Evolutionary conservation across 306 rosid species (phyloP).

Genomic region (Cucurbita pepo): DNA sequence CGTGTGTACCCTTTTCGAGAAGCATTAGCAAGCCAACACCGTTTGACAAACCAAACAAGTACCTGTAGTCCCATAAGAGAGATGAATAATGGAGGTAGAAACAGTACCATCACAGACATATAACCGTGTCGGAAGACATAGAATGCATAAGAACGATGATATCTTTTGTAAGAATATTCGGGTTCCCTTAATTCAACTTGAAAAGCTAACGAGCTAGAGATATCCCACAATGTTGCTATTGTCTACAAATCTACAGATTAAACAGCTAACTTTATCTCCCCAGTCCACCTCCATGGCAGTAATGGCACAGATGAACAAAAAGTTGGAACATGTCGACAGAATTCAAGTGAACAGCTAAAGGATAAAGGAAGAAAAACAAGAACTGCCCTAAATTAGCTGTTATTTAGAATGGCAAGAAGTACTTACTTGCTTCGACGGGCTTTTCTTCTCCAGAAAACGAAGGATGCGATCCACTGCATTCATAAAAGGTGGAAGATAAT

Average conservation of each 20-base stretch:
- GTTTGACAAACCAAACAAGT: conserved; percentile 43
- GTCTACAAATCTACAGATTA: background rate
- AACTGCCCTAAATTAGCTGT: background rate
- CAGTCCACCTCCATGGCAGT: background rate
- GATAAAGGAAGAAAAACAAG: background rate
- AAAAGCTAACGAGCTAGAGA: background rate
- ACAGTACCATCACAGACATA: background rate
- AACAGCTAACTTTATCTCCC: background rate
- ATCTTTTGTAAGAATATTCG: background rate
- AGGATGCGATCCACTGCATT: conserved; percentile 53
- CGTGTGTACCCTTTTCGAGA: conserved; percentile 41
- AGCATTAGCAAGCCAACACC: conserved; percentile 65
- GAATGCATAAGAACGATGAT: background rate
- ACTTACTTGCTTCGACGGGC: conserved; percentile 84
- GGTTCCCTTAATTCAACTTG: background rate
- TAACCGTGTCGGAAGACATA: too few relatives aligned
- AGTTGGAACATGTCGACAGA: background rate
- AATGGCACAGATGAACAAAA: background rate
- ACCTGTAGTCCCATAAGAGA: conserved; percentile 32
- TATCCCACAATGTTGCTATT: background rate
- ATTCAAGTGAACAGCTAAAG: background rate
- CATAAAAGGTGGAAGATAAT: conserved; percentile 5
- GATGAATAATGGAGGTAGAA: background rate
- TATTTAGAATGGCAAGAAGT: background rate
- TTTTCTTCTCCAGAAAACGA: conserved; percentile 69